Conservation (phyloP, 805 yeast species). For the Zygotorulaspora danielsina region DNA sequence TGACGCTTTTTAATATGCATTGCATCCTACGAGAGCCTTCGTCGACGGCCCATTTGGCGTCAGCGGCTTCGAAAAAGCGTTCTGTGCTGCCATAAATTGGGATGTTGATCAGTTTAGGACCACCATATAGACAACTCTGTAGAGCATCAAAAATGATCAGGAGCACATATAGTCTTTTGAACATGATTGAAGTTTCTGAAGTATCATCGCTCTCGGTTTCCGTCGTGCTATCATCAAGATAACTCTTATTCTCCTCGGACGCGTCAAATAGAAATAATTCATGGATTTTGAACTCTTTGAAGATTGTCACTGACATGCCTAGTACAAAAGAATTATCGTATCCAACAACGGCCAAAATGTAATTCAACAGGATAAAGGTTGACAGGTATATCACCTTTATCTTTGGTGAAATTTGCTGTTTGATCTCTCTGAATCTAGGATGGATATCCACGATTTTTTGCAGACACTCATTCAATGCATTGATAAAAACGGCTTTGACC, state of each 20-base stretch:
- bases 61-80: slow-evolving; percentile 13
- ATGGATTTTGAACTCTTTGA: slow-evolving; percentile 54
- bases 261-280: slow-evolving; percentile 35
- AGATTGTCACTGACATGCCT: slow-evolving; percentile 48
- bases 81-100: slow-evolving; percentile 23
- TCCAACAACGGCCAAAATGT: slow-evolving; percentile 55
- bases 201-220: slow-evolving; percentile 27
- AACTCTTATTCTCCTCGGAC: slow-evolving; percentile 7
- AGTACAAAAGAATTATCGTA: slow-evolving; percentile 56
- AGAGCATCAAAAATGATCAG: slow-evolving; percentile 49
- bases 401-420: slow-evolving; percentile 30
- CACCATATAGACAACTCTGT: slow-evolving; percentile 50
- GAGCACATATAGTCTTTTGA: slow-evolving; percentile 45
- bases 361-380: slow-evolving; percentile 46
- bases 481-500: slow-evolving; percentile 26
- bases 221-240: slow-evolving; percentile 10
- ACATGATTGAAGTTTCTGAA: slow-evolving; percentile 34
- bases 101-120: slow-evolving; percentile 36
- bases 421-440: slow-evolving; percentile 31
- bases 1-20: slow-evolving; percentile 25
- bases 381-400: slow-evolving; percentile 36
- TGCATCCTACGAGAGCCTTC: slow-evolving; percentile 21
- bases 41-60: slow-evolving; percentile 31
- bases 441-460: slow-evolving; percentile 33
- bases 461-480: slow-evolving; percentile 33